Evolutionary conservation across 306 rosid species (phyloP), one percentile per base, ranked within the genome.

Genomic region (Castanopsis chinensis): DNA sequence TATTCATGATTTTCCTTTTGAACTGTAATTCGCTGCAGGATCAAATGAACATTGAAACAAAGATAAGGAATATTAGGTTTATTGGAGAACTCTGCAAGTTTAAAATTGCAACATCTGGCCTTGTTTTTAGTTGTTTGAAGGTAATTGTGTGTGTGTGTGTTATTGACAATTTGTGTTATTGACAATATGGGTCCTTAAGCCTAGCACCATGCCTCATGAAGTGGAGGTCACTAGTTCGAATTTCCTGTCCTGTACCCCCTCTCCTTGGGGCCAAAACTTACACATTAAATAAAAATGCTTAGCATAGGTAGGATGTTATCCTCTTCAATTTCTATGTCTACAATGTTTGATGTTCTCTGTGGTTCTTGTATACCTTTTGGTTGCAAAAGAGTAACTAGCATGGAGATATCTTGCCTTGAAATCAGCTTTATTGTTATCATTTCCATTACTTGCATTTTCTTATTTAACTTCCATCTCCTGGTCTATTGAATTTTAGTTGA

Each of bases 71-170:
- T 85, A 96, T 89, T 79, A 90, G 99, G 92, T 96, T 96, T 86
- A 91, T 96, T 60, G 99, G 99, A 74, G 99, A 96, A 83, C 99
- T 93, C 51, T 96, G 97, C 97, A 96, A 96, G 90, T 96, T 96
- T 84, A 96, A 83, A 84, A 87, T 91, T 72, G 92, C 97, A 58
- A 91, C 98, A 59, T 86, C 98, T 71, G 89, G 98, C 76, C 91
- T 93, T 45, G 96, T 96, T 76, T 96, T 93, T 81, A 89, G 94
- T 83, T 96, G 98, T 91, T 89, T 96, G 90, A 96, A 96, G 99
- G 99, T 96, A 91, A 49, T 49, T 49, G 12, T 49, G 53, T 12
- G 53, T 0, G 17, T 10, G 51, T 11, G 53, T 49, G 49, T 51
- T 20, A 35, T 43, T 32, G n/a, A 33, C 23, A 30, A 7, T 13